Evolutionary conservation across 2,329 filamentous ascomycete genomes (phyloP), one percentile per base, ranked within the genome.

Genomic region (Cladophialophora yegresii): DNA sequence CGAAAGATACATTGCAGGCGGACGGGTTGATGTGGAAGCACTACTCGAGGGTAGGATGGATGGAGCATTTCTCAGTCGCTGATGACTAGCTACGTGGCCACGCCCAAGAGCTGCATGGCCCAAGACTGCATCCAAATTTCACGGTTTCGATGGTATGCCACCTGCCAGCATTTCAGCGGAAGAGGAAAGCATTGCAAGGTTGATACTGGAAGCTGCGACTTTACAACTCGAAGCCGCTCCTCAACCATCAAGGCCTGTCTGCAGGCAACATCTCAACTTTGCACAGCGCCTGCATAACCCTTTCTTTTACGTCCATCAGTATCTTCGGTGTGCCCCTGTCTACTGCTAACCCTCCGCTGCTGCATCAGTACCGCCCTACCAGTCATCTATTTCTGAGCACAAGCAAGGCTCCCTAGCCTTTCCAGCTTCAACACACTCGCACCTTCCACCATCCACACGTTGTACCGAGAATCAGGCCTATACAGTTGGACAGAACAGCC

Each of bases 1-100:
- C 73, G 91, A 93, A 78, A 85, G 84, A 72, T 98, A 97, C 76
- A 81, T 97, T 66, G 91, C 92, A 0, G 85, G 86, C n/a, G 91
- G 92, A 0, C 81, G 85, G n/a, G 85, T 96, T n/a, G 90, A 97
- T 78, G 82, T 96, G 5, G 88, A 87, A 68, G 82, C 88, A 58
- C 83, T 91, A 71, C 75, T 96, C 62, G 86, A 85, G n/a, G 84
- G 82, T 10, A 83, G 82, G 45, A 57, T 61, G 43, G 61, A 64
- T 36, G 58, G 58, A 10, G 59, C 62, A 26, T 68, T 68, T 62
- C 55, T 68, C 6, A 61, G 58, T 36, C 63, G 64, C 32, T 68
- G 33, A 3, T 10, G 13, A 12, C 33, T 36, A 4, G 33, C 3
- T 2, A 12, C 8, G 10, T 36, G 33, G 33, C 13, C 12, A 36